phyloP scores from a whole-genome alignment of 345 rosid species.

The Psidium guajava region DNA sequence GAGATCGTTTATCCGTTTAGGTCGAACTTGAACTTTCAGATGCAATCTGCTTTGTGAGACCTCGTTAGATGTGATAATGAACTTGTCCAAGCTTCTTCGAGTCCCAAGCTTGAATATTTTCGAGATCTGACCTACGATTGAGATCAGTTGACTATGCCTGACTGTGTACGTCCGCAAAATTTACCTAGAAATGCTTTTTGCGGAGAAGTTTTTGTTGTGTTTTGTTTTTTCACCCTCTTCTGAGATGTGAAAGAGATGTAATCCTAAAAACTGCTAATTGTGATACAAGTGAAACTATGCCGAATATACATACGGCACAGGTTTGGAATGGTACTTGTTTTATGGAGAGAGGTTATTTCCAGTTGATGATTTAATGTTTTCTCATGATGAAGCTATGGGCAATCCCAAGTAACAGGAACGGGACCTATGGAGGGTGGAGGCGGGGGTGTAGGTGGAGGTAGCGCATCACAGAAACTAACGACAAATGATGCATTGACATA shows the following conservation, averaged over 20 bases:
- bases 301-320: not conserved
- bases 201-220: not conserved
- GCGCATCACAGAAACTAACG: slow-evolving; percentile 48
- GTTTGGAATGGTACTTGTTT: not conserved
- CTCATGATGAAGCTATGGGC: slow-evolving; percentile 15
- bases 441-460: slow-evolving; percentile 11
- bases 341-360: not conserved
- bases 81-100: not conserved
- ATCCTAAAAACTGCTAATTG: not conserved
- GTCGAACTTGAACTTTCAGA: not conserved
- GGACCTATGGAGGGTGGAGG: slow-evolving; percentile 11
- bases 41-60: not conserved
- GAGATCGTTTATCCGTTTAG: not conserved
- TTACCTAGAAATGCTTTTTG: not conserved
- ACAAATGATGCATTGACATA: slow-evolving; percentile 74
- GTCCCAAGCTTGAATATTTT: not conserved
- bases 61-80: not conserved
- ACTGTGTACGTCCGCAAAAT: not conserved
- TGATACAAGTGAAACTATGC: not conserved
- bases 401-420: slow-evolving; percentile 10
- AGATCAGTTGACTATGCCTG: not conserved
- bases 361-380: not conserved
- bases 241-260: not conserved
- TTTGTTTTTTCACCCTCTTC: not conserved
- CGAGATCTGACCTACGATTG: not conserved